Evolutionary conservation across 495 filamentous ascomycete genomes (phyloP), one percentile per base, ranked within the genome.

Genomic region (Penicillium mononematosum): DNA sequence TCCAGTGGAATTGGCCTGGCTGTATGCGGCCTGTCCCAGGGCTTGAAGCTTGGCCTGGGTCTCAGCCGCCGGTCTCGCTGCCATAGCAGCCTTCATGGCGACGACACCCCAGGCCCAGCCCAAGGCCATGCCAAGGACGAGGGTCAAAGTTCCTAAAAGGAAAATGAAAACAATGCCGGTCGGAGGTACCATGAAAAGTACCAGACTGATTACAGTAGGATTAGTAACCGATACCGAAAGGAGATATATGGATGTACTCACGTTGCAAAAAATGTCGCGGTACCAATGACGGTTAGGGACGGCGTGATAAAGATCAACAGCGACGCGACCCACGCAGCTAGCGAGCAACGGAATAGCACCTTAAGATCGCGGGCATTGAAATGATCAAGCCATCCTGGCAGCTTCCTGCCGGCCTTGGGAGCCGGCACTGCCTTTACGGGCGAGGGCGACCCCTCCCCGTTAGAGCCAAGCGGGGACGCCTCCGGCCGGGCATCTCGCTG

Each of bases 291-390:
- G 0, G 14, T 27, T 45, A 75, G 53, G 1, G 70, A 65, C 5
- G 75, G 70, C 9, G 36, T 48, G 46, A 79, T 79, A 31, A 78
- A 69, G 11, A 78, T 71, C 58, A 79, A 58, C 38, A 79, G 58
- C 4, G 62, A 67, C 1, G 71, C 72, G 41, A 78, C 70, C 75
- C 75, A 79, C 24, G 66, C 70, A 6, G 72, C 75, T 5, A 74
- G 61, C 45, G 66, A 70, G 42, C 75, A 79, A 31, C 75, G 74
- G 52, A 78, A 75, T 20, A 76, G 59, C 19, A 72, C 64, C 63
- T 78, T 78, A 34, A 79, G 59, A 46, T 79, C 75, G 59, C 70
- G 73, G 6, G 57, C 68, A 64, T 76, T 77, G 71, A 77, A 77
- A 53, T 78, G 76, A 50, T 78, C 68, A 20, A 78, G 62, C 56